phyloP scores from a whole-genome alignment of 2,329 filamentous ascomycete species.

The Colletotrichum shisoi region DNA sequence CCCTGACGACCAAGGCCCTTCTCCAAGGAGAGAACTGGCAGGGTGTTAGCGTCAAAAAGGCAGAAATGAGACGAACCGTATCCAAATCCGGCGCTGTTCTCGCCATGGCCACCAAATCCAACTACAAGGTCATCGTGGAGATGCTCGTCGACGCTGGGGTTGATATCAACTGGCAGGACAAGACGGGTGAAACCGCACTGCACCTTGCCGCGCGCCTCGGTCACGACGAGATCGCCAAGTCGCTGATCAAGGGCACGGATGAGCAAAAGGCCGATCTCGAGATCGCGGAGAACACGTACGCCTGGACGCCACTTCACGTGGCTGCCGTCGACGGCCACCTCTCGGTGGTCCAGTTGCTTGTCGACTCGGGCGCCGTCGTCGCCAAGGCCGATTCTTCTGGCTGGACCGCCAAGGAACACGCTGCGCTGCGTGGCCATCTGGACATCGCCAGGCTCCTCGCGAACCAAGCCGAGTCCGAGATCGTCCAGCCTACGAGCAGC shows the following conservation, averaged over 20 bases:
- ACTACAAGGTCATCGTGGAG: constrained; percentile 83
- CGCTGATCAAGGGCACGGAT: constrained; percentile 74
- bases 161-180: constrained; percentile 92
- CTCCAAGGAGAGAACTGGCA: constrained; percentile 82
- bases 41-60: constrained; percentile 67
- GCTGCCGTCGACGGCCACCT: constrained; percentile 89
- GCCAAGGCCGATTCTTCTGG: constrained; percentile 82
- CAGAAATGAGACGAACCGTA: constrained; percentile 71
- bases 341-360: constrained; percentile 75
- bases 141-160: constrained; percentile 89
- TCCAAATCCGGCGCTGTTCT: constrained; percentile 88
- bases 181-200: constrained; percentile 87
- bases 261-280: constrained; percentile 79
- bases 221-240: constrained; percentile 78
- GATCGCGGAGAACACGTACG: constrained; percentile 80
- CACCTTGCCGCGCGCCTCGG: constrained; percentile 92
- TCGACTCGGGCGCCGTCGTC: constrained; percentile 79
- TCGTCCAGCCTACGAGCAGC: constrained; percentile 26
- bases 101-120: constrained; percentile 85
- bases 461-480: constrained; percentile 53
- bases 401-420: constrained; percentile 94
- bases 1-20: constrained; percentile 81
- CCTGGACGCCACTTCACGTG: constrained; percentile 95
- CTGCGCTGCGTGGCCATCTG: constrained; percentile 87
- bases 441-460: constrained; percentile 76